Conservation (phyloP, 805 yeast species). For the Yamadazyma phyllophila region DNA sequence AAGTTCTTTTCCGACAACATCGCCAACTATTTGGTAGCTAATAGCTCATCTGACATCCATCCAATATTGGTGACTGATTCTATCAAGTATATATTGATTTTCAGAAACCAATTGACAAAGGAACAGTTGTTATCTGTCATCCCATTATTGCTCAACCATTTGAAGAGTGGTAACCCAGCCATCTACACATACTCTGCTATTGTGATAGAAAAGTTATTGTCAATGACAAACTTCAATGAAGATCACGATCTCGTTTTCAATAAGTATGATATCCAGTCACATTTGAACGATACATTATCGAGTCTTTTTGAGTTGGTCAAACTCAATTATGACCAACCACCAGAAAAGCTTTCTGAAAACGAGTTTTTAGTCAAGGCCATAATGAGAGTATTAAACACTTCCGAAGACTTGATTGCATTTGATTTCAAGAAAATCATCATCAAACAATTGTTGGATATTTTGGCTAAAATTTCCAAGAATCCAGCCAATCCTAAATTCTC, state of each 20-base stretch:
- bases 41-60: slow-evolving; percentile 41
- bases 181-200: slow-evolving; percentile 93
- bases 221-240: slow-evolving; percentile 61
- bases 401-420: slow-evolving; percentile 59
- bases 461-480: slow-evolving; percentile 71
- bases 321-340: slow-evolving; percentile 42
- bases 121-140: slow-evolving; percentile 75
- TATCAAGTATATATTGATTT: slow-evolving; percentile 81
- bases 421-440: slow-evolving; percentile 48
- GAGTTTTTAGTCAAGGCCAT: slow-evolving; percentile 88
- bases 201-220: slow-evolving; percentile 82
- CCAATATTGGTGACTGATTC: slow-evolving; percentile 91
- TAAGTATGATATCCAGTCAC: slow-evolving; percentile 67
- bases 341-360: slow-evolving; percentile 92
- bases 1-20: slow-evolving; percentile 78
- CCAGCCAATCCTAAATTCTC: slow-evolving; percentile 95
- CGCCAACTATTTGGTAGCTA: slow-evolving; percentile 70
- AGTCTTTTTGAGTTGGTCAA: slow-evolving; percentile 66
- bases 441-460: slow-evolving; percentile 65
- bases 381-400: slow-evolving; percentile 75
- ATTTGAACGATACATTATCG: slow-evolving; percentile 57
- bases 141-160: slow-evolving; percentile 72
- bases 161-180: slow-evolving; percentile 60
- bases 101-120: slow-evolving; percentile 90
- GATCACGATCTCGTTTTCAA: slow-evolving; percentile 61